A percentile compares a stretch with the other conserved stretches of the same genome.
Evolutionary conservation across 352 stramenopile species (phyloP).

Genomic region (Phytophthora agathidicida): DNA sequence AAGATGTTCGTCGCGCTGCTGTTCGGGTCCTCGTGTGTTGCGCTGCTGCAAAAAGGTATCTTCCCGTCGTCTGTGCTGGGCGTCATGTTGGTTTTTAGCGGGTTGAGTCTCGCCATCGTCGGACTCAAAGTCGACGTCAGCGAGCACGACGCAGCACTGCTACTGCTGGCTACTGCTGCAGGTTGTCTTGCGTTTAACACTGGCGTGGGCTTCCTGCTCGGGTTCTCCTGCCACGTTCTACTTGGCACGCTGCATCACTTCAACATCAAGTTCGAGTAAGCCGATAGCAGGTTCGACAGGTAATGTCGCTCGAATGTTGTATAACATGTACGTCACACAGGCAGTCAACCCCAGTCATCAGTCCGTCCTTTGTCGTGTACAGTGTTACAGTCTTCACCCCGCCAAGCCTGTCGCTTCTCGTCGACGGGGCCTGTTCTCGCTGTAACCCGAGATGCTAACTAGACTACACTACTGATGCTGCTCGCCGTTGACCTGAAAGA

Average conservation of each 20-base stretch:
- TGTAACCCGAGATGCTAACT: too few species aligned
- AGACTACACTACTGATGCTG: too few species aligned
- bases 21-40: constrained; percentile 79
- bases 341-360: constrained; percentile 3
- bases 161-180: constrained; percentile 49
- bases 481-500: too few species aligned
- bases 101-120: constrained; percentile 52
- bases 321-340: constrained; percentile 8
- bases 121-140: constrained; percentile 56
- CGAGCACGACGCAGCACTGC: constrained; percentile 40
- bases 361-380: too few species aligned
- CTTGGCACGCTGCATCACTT: constrained; percentile 34
- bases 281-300: constrained; percentile 5
- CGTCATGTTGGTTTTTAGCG: constrained; percentile 67
- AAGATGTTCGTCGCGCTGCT: constrained; percentile 93
- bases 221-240: constrained; percentile 40
- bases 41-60: constrained; percentile 58
- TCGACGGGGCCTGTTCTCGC: too few species aligned
- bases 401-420: too few species aligned
- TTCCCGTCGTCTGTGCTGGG: constrained; percentile 64
- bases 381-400: too few species aligned
- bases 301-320: constrained; percentile 15
- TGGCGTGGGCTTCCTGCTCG: constrained; percentile 61
- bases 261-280: constrained; percentile 14
- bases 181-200: constrained; percentile 61